Evolutionary conservation across 805 yeast genomes (phyloP), one percentile per base, ranked within the genome.

Genomic region (Monosporozyma aerobia): DNA sequence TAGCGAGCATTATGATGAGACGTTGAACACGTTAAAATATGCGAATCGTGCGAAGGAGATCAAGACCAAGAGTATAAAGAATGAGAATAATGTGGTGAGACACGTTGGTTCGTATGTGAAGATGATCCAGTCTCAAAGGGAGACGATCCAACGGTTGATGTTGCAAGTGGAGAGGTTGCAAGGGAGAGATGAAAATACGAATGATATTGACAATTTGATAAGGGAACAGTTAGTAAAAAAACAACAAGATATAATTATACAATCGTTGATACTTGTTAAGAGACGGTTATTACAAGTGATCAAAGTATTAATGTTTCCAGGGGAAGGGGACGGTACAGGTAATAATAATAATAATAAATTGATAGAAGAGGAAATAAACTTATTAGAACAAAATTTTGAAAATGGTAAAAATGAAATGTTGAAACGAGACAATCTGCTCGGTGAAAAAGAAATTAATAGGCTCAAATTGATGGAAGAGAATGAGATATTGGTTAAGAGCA

Each of bases 11-110:
- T 90, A 89, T 66, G 98, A 92, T 63, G 98, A 92, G 63, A 90
- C 98, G 0, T 73, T 87, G 50, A 92, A 92, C 65, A 88, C 97
- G 0, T 76, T 92, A 55, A 87, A 88, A 64, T 92, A 90, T 67
- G 97, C 97, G 0, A 82, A 89, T 64, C 73, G 97, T 44, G 97
- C 97, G 14, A 90, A 90, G 63, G 90, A 85, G 58, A 90, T 90
- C 59, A 87, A 87, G 63, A 90, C 96, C 0, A 87, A 87, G 59
- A 73, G 87, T 2, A 75, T 79, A 2, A 69, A 94, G 55, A 90
- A 90, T 63, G 82, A 81, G 56, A 89, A 82, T 50, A 83, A 81
- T 53, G 74, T 90, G 55, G 87, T 84, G 62, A 73, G 92, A 44
- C 96, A 88, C 69, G 90, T 89, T 45, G 89, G 94, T 0, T 83